These are phyloP conservation scores for Saccharata proteae DNA, from an alignment of 2,329 filamentous ascomycete species.

Conservation along the genomic window DNA sequence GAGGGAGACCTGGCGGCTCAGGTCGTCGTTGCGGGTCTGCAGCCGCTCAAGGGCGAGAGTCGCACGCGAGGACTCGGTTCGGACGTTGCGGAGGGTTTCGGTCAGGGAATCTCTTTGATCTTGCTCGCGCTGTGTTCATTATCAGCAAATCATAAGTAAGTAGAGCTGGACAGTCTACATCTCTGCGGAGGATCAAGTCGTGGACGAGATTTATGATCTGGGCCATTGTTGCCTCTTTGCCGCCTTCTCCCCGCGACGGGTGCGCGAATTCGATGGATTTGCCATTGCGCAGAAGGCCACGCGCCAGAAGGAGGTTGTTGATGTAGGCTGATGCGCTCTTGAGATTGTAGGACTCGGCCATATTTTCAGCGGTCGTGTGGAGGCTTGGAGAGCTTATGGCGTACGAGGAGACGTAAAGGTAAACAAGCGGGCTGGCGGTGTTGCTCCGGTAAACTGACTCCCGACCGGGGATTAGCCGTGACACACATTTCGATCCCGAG, in stretches of 20 bases:
- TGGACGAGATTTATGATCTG: conserved; percentile 88
- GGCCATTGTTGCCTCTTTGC: conserved; percentile 60
- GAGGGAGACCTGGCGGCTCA: conserved; percentile 44
- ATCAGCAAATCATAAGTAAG: too few species aligned
- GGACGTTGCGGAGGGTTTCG: conserved; percentile 61
- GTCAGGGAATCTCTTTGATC: conserved; percentile 78
- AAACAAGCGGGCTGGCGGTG: too few species aligned
- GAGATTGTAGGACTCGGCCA: conserved; percentile 37
- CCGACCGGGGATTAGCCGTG: too few species aligned
- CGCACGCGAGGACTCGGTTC: conserved; percentile 63
- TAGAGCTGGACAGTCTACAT: conserved; percentile 46
- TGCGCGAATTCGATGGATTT: conserved; percentile 72
- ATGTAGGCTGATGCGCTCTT: conserved; percentile 51
- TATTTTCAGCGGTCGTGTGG: too few species aligned
- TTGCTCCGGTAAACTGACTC: too few species aligned
- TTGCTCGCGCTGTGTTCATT: conserved; percentile 63
- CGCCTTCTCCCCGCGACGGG: conserved; percentile 51
- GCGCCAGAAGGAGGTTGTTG: conserved; percentile 53
- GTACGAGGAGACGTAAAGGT: too few species aligned
- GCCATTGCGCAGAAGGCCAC: conserved; percentile 50
- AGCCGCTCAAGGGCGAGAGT: conserved; percentile 53
- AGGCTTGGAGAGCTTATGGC: too few species aligned
- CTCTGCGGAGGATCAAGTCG: conserved; percentile 78
- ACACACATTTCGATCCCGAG: too few species aligned
- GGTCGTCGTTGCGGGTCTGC: conserved; percentile 42